These are phyloP conservation scores for Centrapalus pauciflorus DNA, from an alignment of 129 eudicot species.

Conservation along the genomic window DNA sequence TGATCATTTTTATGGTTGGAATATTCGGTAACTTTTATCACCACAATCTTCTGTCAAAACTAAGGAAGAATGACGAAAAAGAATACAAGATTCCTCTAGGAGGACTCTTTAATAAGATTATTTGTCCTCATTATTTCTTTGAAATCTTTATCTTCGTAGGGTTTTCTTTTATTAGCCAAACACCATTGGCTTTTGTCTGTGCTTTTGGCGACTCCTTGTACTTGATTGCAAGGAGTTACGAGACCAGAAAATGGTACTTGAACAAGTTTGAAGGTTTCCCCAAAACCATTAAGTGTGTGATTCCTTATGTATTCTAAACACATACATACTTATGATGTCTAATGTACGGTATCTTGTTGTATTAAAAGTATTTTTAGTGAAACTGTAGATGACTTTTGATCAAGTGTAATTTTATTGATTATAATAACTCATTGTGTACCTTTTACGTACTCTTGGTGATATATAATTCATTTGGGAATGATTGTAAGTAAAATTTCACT, in stretches of 20 bases:
- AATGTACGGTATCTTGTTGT: background rate
- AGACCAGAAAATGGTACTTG: conserved; percentile 56
- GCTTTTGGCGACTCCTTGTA: conserved; percentile 36
- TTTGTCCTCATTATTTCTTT: conserved; percentile 70
- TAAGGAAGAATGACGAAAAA: conserved; percentile 37
- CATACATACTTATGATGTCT: background rate
- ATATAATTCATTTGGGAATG: too few relatives aligned
- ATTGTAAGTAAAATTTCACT: too few relatives aligned
- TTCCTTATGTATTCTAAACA: conserved; percentile 46
- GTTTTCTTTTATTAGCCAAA: conserved; percentile 45
- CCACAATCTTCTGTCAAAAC: conserved; percentile 50
- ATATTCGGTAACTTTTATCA: conserved; percentile 57
- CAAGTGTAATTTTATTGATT: too few relatives aligned
- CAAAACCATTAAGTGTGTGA: conserved; percentile 38
- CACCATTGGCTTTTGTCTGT: conserved; percentile 27
- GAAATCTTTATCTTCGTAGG: conserved; percentile 47
- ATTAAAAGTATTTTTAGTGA: background rate
- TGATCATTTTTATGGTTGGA: conserved; percentile 36
- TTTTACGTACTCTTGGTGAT: too few relatives aligned
- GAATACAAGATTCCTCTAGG: conserved; percentile 58
- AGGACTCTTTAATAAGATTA: conserved; percentile 49
- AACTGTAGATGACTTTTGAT: background rate
- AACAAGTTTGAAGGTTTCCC: conserved; percentile 60
- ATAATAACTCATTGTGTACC: too few relatives aligned
- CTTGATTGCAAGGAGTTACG: conserved; percentile 55